Conservation (phyloP, 2,329 filamentous ascomycete genomes). For the Fusarium pininemorale region DNA sequence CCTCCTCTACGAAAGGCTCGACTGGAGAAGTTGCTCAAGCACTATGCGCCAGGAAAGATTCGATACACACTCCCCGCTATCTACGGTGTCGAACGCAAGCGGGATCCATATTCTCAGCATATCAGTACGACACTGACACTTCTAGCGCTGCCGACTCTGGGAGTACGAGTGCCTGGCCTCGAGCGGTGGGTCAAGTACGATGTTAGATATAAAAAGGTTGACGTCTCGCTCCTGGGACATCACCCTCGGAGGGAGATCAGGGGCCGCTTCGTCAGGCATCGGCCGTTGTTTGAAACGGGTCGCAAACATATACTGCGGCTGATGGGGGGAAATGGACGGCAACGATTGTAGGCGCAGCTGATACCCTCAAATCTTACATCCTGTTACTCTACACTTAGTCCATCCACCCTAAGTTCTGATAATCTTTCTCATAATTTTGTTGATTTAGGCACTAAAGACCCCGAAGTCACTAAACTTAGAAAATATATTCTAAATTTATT, state of each 20-base stretch:
- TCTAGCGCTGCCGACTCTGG: conserved; percentile 63
- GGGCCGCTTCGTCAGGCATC: not conserved
- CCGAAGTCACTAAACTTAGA: not conserved
- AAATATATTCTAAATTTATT: not conserved
- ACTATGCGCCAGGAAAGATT: conserved; percentile 63
- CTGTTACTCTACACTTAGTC: not conserved
- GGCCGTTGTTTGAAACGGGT: conserved; percentile 18
- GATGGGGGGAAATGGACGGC: conserved; percentile 26
- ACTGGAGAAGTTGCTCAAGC: conserved; percentile 56
- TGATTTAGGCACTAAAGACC: not conserved
- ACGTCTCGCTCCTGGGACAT: conserved; percentile 51
- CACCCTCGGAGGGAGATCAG: conserved; percentile 23
- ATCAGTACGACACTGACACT: conserved; percentile 50
- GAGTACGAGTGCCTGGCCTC: conserved; percentile 56
- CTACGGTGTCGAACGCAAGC: conserved; percentile 54
- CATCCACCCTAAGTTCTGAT: not conserved
- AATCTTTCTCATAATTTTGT: not conserved
- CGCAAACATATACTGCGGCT: conserved; percentile 24
- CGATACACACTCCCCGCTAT: conserved; percentile 65
- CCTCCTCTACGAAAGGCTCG: conserved; percentile 41
- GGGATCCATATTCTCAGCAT: conserved; percentile 40
- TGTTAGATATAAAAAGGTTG: conserved; percentile 60
- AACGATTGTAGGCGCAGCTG: conserved; percentile 2
- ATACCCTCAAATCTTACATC: not conserved
- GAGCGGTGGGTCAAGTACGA: conserved; percentile 61